A percentile compares a stretch with the other conserved stretches of the same genome.
phyloP scores from a whole-genome alignment of 1,284 basidiomycete species.

The Gomphus bonarii region DNA sequence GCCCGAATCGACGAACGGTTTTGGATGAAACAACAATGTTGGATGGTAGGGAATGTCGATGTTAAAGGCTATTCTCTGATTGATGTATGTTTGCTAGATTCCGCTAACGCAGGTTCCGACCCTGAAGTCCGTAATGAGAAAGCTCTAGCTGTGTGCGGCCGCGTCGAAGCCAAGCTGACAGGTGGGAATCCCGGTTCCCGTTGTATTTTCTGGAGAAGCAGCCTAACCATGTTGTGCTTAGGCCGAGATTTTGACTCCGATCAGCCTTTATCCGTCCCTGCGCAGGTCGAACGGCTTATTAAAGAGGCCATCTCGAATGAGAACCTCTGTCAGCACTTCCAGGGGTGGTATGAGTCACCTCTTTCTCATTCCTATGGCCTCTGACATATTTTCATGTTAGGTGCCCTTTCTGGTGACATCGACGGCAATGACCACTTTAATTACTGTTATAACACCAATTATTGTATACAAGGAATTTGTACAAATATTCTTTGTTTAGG shows the following conservation, averaged over 20 bases:
- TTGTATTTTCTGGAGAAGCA: not conserved
- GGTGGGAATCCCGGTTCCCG: constrained; percentile 18
- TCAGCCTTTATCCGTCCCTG: constrained; percentile 32
- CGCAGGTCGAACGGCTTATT: constrained; percentile 40
- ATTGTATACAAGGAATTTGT: too few relatives aligned
- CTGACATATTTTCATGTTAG: constrained; percentile 15
- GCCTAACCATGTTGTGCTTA: not conserved
- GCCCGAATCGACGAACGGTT: constrained; percentile 57
- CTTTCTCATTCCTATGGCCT: not conserved
- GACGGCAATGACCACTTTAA: too few relatives aligned
- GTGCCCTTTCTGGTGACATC: constrained; percentile 32
- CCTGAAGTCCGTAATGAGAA: constrained; percentile 39
- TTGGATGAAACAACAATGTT: constrained; percentile 78
- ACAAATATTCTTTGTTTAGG: too few relatives aligned
- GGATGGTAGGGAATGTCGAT: constrained; percentile 37
- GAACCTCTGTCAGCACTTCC: constrained; percentile 42
- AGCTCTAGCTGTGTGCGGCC: constrained; percentile 40
- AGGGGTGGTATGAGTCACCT: constrained; percentile 31
- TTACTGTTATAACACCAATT: too few relatives aligned
- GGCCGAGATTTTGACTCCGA: constrained; percentile 39
- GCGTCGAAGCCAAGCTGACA: constrained; percentile 41
- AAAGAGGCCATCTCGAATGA: constrained; percentile 38
- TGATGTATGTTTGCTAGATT: constrained; percentile 16
- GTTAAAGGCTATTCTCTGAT: not conserved
- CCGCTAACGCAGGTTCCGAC: constrained; percentile 15